Evolutionary conservation across 2,329 filamentous ascomycete genomes (phyloP).

Genomic region (Aspergillus fructus): DNA sequence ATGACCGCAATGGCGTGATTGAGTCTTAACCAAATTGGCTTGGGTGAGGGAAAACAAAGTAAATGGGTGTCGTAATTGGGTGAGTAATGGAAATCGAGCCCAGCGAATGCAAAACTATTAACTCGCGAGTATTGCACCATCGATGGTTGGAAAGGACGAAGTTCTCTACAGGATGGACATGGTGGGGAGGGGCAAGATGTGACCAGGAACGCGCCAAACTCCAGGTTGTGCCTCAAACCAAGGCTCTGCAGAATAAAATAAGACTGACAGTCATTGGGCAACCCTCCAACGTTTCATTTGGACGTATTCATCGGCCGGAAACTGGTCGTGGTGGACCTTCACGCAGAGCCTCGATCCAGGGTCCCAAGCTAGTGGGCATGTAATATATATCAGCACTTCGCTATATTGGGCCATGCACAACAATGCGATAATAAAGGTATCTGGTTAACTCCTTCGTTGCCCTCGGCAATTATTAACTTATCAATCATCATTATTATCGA

Average conservation of each 20-base stretch:
- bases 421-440: too few species aligned
- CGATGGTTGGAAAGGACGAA: not conserved
- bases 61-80: not conserved
- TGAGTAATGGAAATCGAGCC: not conserved
- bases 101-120: not conserved
- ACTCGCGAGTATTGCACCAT: not conserved
- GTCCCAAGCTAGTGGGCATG: not conserved
- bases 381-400: not conserved
- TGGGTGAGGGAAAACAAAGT: not conserved
- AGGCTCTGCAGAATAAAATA: too few species aligned
- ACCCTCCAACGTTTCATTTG: not conserved
- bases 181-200: too few species aligned
- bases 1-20: conserved; percentile 11
- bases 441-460: too few species aligned
- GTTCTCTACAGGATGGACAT: not conserved
- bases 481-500: too few species aligned
- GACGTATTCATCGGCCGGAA: not conserved
- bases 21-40: conserved; percentile 1
- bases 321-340: not conserved
- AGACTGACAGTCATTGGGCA: not conserved
- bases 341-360: conserved; percentile 3
- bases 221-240: too few species aligned
- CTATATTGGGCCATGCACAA: not conserved
- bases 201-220: too few species aligned
- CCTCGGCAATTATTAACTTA: not conserved